These are phyloP conservation scores for Panicum virgatum DNA, from an alignment of 202 grass and related monocot species.

Conservation along the genomic window DNA sequence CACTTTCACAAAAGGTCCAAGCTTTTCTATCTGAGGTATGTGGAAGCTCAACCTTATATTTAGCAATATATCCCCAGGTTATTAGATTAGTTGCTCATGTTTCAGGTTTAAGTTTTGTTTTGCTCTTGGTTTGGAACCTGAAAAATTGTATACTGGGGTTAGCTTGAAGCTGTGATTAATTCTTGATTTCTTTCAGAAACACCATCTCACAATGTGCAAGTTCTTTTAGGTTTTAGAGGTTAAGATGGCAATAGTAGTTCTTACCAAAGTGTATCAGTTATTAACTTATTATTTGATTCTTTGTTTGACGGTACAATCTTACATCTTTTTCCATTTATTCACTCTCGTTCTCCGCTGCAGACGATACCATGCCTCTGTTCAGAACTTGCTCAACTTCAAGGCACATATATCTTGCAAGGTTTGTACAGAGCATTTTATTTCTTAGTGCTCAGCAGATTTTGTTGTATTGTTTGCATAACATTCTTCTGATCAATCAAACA, in stretches of 20 bases:
- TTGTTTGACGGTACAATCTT: constrained; percentile 8
- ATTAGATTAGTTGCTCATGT: no score
- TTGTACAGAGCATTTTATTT: constrained; percentile 14
- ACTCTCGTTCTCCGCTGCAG: constrained; percentile 52
- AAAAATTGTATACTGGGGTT: no score
- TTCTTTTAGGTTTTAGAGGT: constrained; percentile 12
- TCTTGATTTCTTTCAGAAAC: background rate
- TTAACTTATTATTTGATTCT: constrained; percentile 26
- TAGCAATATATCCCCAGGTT: background rate
- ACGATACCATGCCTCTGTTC: constrained; percentile 91
- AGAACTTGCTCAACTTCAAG: constrained; percentile 99
- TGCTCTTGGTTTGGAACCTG: no score
- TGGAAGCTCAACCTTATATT: constrained; percentile 1
- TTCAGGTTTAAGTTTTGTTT: no score
- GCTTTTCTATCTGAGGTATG: constrained; percentile 92
- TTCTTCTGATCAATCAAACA: constrained; percentile 40
- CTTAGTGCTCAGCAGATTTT: constrained; percentile 26
- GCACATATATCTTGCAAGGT: constrained; percentile 99
- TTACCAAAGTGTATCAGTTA: background rate
- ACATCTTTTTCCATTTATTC: constrained; percentile 23
- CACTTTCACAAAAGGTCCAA: constrained; percentile 83
- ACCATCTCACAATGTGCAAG: background rate
- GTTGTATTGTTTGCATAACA: constrained; percentile 4
- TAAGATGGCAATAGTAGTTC: constrained; percentile 22
- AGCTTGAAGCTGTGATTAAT: no score